Evolutionary conservation across 148 eudicot species (phyloP), one percentile per base, ranked within the genome.

Genomic region (Fagopyrum esculentum): DNA sequence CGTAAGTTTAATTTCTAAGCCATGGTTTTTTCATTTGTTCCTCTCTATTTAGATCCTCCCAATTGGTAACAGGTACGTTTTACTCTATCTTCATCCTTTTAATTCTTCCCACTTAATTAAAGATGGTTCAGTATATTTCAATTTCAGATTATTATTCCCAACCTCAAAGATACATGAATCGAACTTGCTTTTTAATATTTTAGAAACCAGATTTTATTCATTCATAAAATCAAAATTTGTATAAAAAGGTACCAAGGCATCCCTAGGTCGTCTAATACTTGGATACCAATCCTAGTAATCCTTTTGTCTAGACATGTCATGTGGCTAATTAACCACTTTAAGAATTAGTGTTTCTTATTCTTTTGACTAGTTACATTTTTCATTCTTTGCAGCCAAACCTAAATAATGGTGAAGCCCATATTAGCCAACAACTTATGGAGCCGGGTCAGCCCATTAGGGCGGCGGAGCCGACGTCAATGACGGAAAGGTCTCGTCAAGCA

Each of bases 11-110:
- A 57, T 9, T 63, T 64, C 40, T 15, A 74, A 49, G 81, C 73
- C 76, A 89, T 89, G 93, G 93, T 80, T 79, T 89, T 83, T 82
- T 80, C 89, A 72, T 86, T 90, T 46, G 73, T 84, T 89, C 86
- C 88, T 45, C 77, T 80, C 82, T 89, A 87, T 85, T 77, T 85
- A 82, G 93, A 87, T 85, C 87, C 86, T 80, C 87, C 87, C 83
- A 89, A 87, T 83, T 89, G 89, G 93, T 88, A 89, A 72, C 93
- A 87, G 87, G 89, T 81, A 17, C 35, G 40, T 17, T 5, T 48
- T 8, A 49, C 52, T 35, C 40, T 2, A 35, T 35, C 52, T 12
- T 49, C 52, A 9, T 8, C 9, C 2, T 48, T 8, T 8, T 49
- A 8, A 49, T 49, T 49, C 2, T 49, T 49, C 52, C 52, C 12